phyloP scores from a whole-genome alignment of 148 eudicot genomes.

The Limonium bicolor region DNA sequence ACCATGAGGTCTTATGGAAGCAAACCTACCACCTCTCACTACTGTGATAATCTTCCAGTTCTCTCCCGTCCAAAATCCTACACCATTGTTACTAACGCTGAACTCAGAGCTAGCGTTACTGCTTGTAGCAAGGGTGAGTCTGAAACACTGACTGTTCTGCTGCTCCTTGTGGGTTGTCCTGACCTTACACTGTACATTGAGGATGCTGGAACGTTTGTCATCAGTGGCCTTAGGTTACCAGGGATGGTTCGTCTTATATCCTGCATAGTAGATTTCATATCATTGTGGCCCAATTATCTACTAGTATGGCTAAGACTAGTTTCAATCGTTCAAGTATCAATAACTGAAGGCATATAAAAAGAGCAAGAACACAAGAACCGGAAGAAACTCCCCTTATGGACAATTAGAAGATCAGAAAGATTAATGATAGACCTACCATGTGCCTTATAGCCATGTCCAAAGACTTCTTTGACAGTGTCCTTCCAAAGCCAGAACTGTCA shows the following conservation, averaged over 20 bases:
- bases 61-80: conserved; percentile 33
- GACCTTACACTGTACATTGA: conserved; percentile 97
- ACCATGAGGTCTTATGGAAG: too few relatives aligned
- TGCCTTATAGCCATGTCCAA: conserved; percentile 97
- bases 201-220: conserved; percentile 98
- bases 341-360: neutral
- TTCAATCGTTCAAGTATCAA: neutral
- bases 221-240: conserved; percentile 73
- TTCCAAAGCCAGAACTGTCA: conserved; percentile 87
- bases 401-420: conserved; percentile 2
- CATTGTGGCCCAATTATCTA: neutral
- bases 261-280: conserved; percentile 15
- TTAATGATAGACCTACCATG: conserved; percentile 38
- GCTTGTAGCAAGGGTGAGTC: conserved; percentile 99
- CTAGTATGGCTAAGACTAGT: neutral
- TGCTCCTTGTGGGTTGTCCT: conserved; percentile 57
- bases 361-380: neutral
- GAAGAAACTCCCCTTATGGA: too few relatives aligned
- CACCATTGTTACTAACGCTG: conserved; percentile 64
- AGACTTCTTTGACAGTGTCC: conserved; percentile 88
- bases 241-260: conserved; percentile 82
- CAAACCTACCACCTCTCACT: conserved; percentile 22
- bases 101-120: conserved; percentile 86
- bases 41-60: conserved; percentile 48
- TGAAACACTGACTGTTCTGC: conserved; percentile 56